phyloP scores from a whole-genome alignment of 2,329 filamentous ascomycete genomes.

The Magnaporthiopsis incrustans region DNA sequence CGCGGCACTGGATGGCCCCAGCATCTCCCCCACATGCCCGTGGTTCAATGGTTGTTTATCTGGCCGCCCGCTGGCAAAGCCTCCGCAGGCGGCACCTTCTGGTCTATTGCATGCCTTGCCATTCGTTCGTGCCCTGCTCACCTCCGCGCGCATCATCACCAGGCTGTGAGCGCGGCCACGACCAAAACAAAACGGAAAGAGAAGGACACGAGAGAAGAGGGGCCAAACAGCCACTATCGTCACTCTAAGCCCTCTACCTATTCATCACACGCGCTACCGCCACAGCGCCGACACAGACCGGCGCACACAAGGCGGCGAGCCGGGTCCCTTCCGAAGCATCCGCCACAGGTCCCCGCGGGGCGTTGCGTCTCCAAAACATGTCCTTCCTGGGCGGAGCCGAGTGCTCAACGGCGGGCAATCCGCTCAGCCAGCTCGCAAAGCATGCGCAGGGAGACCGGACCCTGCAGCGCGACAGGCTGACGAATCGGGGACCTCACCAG shows the following conservation, averaged over 20 bases:
- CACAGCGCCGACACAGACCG: no score
- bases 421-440: constrained; percentile 94
- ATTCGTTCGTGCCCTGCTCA: not conserved
- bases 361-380: constrained; percentile 44
- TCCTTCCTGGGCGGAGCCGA: constrained; percentile 94
- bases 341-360: not conserved
- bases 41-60: not conserved
- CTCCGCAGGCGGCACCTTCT: not conserved
- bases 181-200: not conserved
- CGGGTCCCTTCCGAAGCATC: not conserved
- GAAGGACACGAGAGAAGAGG: not conserved
- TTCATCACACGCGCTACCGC: not conserved
- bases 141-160: not conserved
- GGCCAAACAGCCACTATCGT: not conserved
- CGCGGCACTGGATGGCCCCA: not conserved
- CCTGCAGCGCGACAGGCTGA: constrained; percentile 81
- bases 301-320: not conserved
- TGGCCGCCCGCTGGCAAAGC: not conserved
- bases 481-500: constrained; percentile 59
- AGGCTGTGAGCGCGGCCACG: not conserved
- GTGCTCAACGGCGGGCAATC: constrained; percentile 93
- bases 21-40: not conserved
- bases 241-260: no score
- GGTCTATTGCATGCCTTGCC: not conserved
- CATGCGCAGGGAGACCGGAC: constrained; percentile 95